Evolutionary conservation across 306 rosid species (phyloP).

Genomic region (Betula pendula): DNA sequence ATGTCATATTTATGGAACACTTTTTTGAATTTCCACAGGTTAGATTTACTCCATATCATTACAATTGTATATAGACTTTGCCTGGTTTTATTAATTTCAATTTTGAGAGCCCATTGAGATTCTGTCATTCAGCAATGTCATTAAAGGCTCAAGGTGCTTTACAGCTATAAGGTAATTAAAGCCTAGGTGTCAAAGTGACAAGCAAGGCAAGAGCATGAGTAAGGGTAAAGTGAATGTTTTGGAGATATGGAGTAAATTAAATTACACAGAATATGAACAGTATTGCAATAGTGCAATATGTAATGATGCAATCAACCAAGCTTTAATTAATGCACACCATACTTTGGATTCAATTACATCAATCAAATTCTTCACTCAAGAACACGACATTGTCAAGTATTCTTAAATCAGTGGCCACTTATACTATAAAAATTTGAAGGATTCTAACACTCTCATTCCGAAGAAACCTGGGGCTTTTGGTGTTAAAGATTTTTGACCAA

Average conservation of each 20-base stretch:
- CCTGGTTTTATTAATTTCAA: slow-evolving; percentile 6
- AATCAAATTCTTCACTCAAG: not conserved
- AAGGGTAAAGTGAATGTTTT: not conserved
- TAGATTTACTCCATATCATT: slow-evolving; percentile 31
- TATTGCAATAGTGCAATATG: not conserved
- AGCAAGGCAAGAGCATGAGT: not conserved
- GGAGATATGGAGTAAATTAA: not conserved
- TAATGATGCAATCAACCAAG: not conserved
- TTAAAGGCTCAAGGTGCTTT: slow-evolving; percentile 1
- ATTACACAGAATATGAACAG: not conserved
- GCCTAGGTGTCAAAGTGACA: not conserved
- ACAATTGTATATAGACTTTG: not conserved
- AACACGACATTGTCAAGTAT: not conserved
- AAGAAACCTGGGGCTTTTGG: too few relatives aligned
- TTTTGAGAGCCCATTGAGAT: not conserved
- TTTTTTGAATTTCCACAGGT: slow-evolving; percentile 81
- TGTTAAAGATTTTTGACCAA: too few relatives aligned
- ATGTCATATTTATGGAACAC: slow-evolving; percentile 74
- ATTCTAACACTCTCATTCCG: not conserved
- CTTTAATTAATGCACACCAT: not conserved
- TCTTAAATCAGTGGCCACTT: not conserved
- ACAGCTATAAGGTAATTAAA: not conserved
- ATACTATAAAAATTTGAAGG: not conserved
- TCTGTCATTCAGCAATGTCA: not conserved
- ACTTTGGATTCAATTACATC: not conserved